These are phyloP conservation scores for Eleusine indica DNA, from an alignment of 176 grass and related monocot species.

Conservation along the genomic window DNA sequence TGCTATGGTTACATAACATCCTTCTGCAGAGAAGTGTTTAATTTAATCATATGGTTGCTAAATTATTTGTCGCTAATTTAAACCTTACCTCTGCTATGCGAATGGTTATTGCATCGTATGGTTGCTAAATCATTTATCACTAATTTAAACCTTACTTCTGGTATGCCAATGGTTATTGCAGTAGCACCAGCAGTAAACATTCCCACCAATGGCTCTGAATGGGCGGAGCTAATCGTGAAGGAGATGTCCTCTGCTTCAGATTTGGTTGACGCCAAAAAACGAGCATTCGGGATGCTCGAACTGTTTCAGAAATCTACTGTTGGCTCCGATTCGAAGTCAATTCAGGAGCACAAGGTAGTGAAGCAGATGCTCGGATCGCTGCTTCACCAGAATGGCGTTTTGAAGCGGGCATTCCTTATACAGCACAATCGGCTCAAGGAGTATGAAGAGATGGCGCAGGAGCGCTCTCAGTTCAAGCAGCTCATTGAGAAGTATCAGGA, in stretches of 20 bases:
- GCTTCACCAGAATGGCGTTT: conserved; percentile 59
- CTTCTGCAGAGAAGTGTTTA: not conserved
- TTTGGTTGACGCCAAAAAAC: conserved; percentile 56
- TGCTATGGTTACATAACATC: not conserved
- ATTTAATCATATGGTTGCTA: not conserved
- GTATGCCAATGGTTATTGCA: not conserved
- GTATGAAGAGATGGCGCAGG: conserved; percentile 48
- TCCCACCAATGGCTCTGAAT: conserved; percentile 34
- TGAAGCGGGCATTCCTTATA: conserved; percentile 53
- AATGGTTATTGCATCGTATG: not conserved
- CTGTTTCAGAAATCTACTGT: conserved; percentile 47
- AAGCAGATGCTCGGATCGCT: conserved; percentile 56
- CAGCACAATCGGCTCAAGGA: conserved; percentile 61
- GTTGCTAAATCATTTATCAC: not conserved
- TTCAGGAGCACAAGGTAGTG: conserved; percentile 55
- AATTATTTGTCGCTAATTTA: not conserved
- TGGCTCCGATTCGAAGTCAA: conserved; percentile 21
- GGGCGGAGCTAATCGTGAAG: conserved; percentile 61
- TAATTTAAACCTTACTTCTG: not conserved
- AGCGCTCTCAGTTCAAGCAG: conserved; percentile 41
- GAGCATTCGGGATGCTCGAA: conserved; percentile 52
- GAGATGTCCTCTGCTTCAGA: conserved; percentile 56
- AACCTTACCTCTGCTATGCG: not conserved
- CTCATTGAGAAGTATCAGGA: conserved; percentile 37
- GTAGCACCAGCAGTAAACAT: not conserved